Conservation (phyloP, 2,329 filamentous ascomycete species). For the Pestalotiopsis sp. region DNA sequence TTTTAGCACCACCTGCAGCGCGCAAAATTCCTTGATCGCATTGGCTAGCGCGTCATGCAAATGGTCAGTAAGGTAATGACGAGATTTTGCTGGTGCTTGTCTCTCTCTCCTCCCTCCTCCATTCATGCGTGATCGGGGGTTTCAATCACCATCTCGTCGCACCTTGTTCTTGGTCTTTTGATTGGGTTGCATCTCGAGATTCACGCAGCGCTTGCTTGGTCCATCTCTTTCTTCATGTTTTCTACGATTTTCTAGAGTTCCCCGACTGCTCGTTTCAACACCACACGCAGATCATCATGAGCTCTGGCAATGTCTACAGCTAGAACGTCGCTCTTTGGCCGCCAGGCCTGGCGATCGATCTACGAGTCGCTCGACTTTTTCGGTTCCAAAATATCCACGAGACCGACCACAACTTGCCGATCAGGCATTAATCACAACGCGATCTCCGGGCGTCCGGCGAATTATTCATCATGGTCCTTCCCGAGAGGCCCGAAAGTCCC, state of each 20-base stretch:
- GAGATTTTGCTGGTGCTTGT: constrained; percentile 9
- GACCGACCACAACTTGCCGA: constrained; percentile 22
- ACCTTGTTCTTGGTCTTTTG: neutral
- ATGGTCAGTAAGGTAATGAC: constrained; percentile 2
- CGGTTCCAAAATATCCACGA: constrained; percentile 25
- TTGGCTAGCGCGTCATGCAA: constrained; percentile 10
- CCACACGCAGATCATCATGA: constrained; percentile 27
- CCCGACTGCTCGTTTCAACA: constrained; percentile 10
- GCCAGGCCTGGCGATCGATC: constrained; percentile 31
- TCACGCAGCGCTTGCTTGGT: neutral
- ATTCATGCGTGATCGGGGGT: constrained; percentile 6
- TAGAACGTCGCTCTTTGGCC: constrained; percentile 34
- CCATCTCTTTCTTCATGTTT: neutral
- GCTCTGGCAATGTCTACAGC: constrained; percentile 30
- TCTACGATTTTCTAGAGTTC: neutral
- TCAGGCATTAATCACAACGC: constrained; percentile 21
- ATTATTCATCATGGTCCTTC: constrained; percentile 29
- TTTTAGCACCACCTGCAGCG: neutral
- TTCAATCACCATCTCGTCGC: neutral
- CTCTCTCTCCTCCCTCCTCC: neutral
- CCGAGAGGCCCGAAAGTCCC: constrained; percentile 32
- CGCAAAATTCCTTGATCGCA: neutral
- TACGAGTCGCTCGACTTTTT: constrained; percentile 30
- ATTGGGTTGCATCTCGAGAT: neutral
- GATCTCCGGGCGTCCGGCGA: constrained; percentile 24